Evolutionary conservation across 495 filamentous ascomycete genomes (phyloP).

Genomic region (Patellaria atrata): DNA sequence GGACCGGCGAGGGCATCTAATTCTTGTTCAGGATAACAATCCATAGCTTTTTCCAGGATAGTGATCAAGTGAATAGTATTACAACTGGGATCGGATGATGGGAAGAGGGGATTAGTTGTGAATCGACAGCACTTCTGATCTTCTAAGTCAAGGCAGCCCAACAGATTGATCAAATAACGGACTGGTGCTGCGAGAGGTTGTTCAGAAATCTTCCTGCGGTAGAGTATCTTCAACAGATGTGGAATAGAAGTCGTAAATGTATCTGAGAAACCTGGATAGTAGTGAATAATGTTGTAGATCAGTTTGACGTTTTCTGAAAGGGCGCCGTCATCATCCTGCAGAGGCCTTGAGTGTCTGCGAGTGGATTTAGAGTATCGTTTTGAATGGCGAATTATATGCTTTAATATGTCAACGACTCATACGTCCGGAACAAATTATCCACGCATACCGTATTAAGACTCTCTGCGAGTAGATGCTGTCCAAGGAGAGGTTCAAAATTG

Average conservation of each 20-base stretch:
- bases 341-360: constrained; percentile 16
- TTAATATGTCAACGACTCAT: constrained; percentile 1
- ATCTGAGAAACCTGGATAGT: constrained; percentile 42
- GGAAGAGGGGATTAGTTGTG: constrained; percentile 38
- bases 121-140: constrained; percentile 29
- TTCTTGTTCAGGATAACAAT: constrained; percentile 43
- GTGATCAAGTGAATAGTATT: constrained; percentile 57
- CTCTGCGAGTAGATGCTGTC: constrained; percentile 53
- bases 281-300: constrained; percentile 73
- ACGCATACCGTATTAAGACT: constrained; percentile 45
- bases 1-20: constrained; percentile 57
- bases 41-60: constrained; percentile 55
- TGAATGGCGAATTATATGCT: constrained; percentile 51
- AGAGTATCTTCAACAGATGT: constrained; percentile 58
- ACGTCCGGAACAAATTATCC: background rate
- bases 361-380: constrained; percentile 36
- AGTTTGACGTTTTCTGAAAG: constrained; percentile 75
- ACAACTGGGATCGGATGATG: constrained; percentile 42
- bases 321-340: constrained; percentile 62
- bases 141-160: constrained; percentile 62
- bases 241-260: constrained; percentile 54
- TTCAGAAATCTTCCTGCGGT: constrained; percentile 35
- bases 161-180: constrained; percentile 57
- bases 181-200: constrained; percentile 47
- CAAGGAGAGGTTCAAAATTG: constrained; percentile 53